Evolutionary conservation across 306 rosid genomes (phyloP).

Genomic region (Pachyrhizus erosus): DNA sequence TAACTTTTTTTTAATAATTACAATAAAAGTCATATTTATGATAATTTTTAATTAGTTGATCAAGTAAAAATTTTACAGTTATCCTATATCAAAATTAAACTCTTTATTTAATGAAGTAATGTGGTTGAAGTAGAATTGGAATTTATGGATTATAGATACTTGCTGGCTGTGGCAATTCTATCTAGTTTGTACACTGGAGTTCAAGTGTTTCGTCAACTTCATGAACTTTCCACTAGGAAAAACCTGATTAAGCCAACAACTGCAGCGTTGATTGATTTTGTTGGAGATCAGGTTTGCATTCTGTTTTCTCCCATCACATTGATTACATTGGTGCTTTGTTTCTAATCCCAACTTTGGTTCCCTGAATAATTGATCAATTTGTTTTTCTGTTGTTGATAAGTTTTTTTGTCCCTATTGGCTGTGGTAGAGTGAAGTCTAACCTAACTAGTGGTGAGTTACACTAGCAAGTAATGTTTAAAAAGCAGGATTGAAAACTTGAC

Average conservation of each 20-base stretch:
- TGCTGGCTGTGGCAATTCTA: constrained; percentile 63
- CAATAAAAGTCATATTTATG: background rate
- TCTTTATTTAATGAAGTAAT: background rate
- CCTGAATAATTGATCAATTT: background rate
- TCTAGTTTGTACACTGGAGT: constrained; percentile 58
- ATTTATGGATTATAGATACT: constrained; percentile 49
- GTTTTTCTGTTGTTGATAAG: background rate
- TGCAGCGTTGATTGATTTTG: constrained; percentile 58
- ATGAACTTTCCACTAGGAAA: constrained; percentile 53
- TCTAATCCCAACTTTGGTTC: background rate
- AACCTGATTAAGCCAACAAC: constrained; percentile 37
- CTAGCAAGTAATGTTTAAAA: background rate
- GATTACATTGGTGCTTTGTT: background rate
- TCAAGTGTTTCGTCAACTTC: constrained; percentile 55
- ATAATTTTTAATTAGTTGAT: background rate
- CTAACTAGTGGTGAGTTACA: background rate
- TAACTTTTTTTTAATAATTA: background rate
- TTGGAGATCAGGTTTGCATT: constrained; percentile 73
- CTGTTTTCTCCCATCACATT: background rate
- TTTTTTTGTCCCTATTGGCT: background rate
- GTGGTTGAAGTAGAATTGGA: background rate
- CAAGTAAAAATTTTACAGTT: background rate
- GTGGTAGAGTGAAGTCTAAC: constrained; percentile 7
- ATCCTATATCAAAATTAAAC: background rate
- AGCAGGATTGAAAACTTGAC: background rate